A percentile compares a stretch with the other conserved stretches of the same genome.
Evolutionary conservation across 495 filamentous ascomycete species (phyloP).

Genomic region (Neurospora sublineolata): DNA sequence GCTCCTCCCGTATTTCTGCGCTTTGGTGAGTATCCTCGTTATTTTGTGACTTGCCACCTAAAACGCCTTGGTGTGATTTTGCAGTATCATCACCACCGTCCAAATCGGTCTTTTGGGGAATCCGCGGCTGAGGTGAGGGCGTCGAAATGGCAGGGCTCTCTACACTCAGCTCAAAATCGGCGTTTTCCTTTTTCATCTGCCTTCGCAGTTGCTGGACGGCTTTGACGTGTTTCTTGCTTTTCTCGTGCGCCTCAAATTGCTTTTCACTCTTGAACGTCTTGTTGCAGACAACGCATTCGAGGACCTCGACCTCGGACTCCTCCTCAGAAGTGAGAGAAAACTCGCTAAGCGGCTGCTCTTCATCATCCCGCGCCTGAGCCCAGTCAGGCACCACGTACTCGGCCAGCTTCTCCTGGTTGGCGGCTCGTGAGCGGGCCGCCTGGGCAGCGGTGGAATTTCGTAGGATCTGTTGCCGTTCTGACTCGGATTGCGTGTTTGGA

Average conservation of each 20-base stretch:
- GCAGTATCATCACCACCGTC: background rate
- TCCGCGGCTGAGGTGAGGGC: constrained; percentile 33
- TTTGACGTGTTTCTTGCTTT: constrained; percentile 89
- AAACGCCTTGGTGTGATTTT: background rate
- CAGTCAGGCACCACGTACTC: constrained; percentile 64
- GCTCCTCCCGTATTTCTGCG: background rate
- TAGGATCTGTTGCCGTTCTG: constrained; percentile 66
- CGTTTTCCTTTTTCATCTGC: constrained; percentile 74
- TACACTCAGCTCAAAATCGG: constrained; percentile 41
- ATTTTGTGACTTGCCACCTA: background rate
- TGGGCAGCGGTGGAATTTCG: constrained; percentile 73
- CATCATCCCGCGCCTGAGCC: constrained; percentile 48
- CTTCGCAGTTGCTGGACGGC: constrained; percentile 64
- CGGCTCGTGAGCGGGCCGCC: constrained; percentile 69
- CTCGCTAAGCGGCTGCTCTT: constrained; percentile 26
- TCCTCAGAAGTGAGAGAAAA: constrained; percentile 36
- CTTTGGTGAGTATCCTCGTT: background rate
- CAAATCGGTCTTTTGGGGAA: background rate
- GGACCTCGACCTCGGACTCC: constrained; percentile 49
- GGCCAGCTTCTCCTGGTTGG: constrained; percentile 60
- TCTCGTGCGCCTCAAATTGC: constrained; percentile 87
- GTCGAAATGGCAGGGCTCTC: constrained; percentile 14
- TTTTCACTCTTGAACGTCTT: constrained; percentile 92
- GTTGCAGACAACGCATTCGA: constrained; percentile 84
- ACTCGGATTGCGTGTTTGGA: constrained; percentile 53